Conservation (phyloP, 2,329 filamentous ascomycete species). For the Cryphonectria radicalis region DNA sequence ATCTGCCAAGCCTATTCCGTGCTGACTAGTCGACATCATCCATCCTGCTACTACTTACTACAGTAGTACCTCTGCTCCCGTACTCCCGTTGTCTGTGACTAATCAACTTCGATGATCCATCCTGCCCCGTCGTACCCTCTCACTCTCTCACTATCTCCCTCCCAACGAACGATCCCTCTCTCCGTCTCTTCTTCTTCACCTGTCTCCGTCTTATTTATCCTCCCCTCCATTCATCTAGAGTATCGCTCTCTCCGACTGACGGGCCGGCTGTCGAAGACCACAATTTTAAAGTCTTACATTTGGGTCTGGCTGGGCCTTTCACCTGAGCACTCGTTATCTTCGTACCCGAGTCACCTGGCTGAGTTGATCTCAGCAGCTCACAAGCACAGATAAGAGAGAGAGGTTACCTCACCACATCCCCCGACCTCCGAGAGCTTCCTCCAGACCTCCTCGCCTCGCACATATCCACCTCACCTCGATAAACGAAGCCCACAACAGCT, state of each 20-base stretch:
- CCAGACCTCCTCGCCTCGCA: neutral
- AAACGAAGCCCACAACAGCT: neutral
- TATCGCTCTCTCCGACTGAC: neutral
- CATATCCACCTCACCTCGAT: neutral
- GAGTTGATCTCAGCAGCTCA: neutral
- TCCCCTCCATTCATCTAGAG: neutral
- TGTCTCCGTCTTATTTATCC: neutral
- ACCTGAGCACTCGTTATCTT: slow-evolving; percentile 1
- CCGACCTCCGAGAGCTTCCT: neutral
- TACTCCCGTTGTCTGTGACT: slow-evolving; percentile 3
- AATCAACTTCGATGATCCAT: slow-evolving; percentile 9
- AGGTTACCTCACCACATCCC: neutral
- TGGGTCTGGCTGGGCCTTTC: neutral
- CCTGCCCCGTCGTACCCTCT: neutral
- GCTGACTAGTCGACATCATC: neutral
- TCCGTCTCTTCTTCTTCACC: neutral
- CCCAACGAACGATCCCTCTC: neutral
- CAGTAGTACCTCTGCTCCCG: slow-evolving; percentile 1
- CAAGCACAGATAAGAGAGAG: slow-evolving; percentile 2
- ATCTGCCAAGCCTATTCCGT: neutral
- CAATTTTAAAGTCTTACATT: neutral
- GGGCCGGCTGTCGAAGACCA: neutral
- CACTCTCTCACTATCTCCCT: neutral
- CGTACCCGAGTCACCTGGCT: neutral
- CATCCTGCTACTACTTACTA: neutral